A percentile compares a stretch with the other conserved stretches of the same genome.
phyloP scores from a whole-genome alignment of 1,284 basidiomycete species.

The Ganoderma lucidum region DNA sequence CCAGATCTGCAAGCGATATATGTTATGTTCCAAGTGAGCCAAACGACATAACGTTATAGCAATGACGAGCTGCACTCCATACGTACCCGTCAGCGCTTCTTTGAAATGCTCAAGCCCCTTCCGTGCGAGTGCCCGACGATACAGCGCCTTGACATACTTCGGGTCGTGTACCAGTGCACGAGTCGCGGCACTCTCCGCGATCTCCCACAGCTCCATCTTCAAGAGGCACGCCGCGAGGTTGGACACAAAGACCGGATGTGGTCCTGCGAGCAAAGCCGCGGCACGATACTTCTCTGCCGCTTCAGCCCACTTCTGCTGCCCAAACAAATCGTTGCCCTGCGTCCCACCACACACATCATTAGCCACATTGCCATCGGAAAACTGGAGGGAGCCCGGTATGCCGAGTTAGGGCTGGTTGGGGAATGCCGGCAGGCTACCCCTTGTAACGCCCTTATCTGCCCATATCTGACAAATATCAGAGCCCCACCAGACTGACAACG shows the following conservation, averaged over 20 bases:
- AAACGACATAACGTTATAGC: too few relatives aligned
- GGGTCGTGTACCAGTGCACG: conserved; percentile 52
- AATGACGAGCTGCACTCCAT: neutral
- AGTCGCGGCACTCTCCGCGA: conserved; percentile 51
- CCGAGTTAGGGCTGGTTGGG: too few relatives aligned
- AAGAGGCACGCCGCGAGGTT: conserved; percentile 52
- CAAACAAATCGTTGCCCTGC: conserved; percentile 40
- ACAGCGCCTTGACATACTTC: conserved; percentile 51
- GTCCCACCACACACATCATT: neutral
- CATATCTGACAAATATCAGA: too few relatives aligned
- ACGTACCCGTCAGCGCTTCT: conserved; percentile 48
- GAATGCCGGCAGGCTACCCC: too few relatives aligned
- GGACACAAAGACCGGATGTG: conserved; percentile 46
- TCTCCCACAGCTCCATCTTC: conserved; percentile 49
- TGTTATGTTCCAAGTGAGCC: too few relatives aligned
- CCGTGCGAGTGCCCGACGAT: conserved; percentile 51
- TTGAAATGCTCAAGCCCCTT: conserved; percentile 45
- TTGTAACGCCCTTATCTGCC: too few relatives aligned
- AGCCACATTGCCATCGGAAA: too few relatives aligned
- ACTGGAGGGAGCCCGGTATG: too few relatives aligned
- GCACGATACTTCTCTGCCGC: conserved; percentile 37
- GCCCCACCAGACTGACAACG: too few relatives aligned
- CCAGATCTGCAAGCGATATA: conserved; percentile 44
- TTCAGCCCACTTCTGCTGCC: conserved; percentile 26
- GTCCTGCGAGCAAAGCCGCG: conserved; percentile 34